Percentiles rank a stretch among this genome's conserved stretches.
These are phyloP conservation scores for Pestalotiopsis fici DNA, from an alignment of 2,329 filamentous ascomycete species.

Conservation along the genomic window DNA sequence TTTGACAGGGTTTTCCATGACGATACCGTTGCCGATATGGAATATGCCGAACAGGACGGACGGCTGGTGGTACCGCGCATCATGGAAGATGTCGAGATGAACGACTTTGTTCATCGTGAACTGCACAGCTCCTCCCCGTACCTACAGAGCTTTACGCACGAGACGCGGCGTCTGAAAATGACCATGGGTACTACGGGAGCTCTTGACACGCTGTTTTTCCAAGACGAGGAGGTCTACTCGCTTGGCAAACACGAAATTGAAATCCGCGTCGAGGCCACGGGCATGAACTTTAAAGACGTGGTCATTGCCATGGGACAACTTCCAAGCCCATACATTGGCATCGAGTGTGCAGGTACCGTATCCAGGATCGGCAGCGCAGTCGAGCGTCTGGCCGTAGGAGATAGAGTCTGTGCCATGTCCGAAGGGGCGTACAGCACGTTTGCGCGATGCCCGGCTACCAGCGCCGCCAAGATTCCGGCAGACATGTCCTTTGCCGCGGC, in stretches of 20 bases:
- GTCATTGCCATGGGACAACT: conserved; percentile 26
- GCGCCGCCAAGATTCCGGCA: conserved; percentile 26
- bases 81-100: conserved; percentile 21
- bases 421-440: conserved; percentile 32
- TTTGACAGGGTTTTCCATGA: conserved; percentile 6
- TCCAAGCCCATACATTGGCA: conserved; percentile 21
- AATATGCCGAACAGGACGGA: conserved; percentile 22
- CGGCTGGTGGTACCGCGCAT: conserved; percentile 20
- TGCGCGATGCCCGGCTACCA: conserved; percentile 24
- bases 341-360: conserved; percentile 28
- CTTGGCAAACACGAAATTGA: conserved; percentile 35
- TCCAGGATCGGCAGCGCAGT: conserved; percentile 24
- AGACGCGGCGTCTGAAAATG: conserved; percentile 14
- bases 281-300: conserved; percentile 29
- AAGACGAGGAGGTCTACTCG: conserved; percentile 9
- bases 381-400: conserved; percentile 24
- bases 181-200: conserved; percentile 11
- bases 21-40: conserved; percentile 17
- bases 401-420: conserved; percentile 36
- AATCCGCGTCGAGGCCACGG: conserved; percentile 26
- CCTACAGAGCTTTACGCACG: conserved; percentile 16
- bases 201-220: conserved; percentile 18
- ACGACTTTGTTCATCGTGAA: conserved; percentile 21
- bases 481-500: conserved; percentile 22
- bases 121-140: conserved; percentile 19